Evolutionary conservation across 768 basidiomycete genomes (phyloP), one percentile per base, ranked within the genome.

Genomic region (Rhizopogon vinicolor): DNA sequence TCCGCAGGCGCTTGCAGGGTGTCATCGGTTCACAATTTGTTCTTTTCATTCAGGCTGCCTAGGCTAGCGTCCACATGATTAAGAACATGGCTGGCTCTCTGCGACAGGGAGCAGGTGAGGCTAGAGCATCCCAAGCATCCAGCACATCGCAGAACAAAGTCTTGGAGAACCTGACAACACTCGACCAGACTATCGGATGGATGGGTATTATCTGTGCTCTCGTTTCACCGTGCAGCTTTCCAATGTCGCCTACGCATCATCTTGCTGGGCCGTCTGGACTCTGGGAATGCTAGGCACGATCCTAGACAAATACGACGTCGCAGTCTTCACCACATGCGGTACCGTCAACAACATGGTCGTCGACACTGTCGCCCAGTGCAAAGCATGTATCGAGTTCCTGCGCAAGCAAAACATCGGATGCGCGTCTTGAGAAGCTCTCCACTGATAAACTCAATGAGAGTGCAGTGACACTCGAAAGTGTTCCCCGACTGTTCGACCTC

Each of bases 201-300:
- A 78, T 18, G 94, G 95, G 7, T 99, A 97, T 75, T 89, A 98
- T 71, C 96, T 96, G 64, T 61, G 90, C 44, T 72, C 14, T 52
- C 19, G n/a, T 46, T 9, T 10, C 33, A 10, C 0, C 16, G 19
- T 16, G 19, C 40, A 19, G 6, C 8, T 35, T 44, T 44, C 3
- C 9, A 1, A 13, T 50, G 40, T 28, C 19, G 13, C n/a, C 33
- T 33, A 61, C 35, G 31, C 22, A 22, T 18, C 19, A 31, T 35
- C 51, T 7, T 41, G 0, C 60, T 97, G 94, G 96, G 96, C 7
- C 93, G 96, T 22, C 22, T 22, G 22, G 22, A 22, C 22, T 29
- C 80, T 99, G 2, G 95, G 96, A 37, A 89, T 84, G 66, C 83
- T 98, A 3, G 96, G 97, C 10, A 90, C 92, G 2, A 98, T 99